These are phyloP conservation scores for Cyberlindnera subsufficiens DNA, from an alignment of 805 yeast genomes.

Conservation along the genomic window DNA sequence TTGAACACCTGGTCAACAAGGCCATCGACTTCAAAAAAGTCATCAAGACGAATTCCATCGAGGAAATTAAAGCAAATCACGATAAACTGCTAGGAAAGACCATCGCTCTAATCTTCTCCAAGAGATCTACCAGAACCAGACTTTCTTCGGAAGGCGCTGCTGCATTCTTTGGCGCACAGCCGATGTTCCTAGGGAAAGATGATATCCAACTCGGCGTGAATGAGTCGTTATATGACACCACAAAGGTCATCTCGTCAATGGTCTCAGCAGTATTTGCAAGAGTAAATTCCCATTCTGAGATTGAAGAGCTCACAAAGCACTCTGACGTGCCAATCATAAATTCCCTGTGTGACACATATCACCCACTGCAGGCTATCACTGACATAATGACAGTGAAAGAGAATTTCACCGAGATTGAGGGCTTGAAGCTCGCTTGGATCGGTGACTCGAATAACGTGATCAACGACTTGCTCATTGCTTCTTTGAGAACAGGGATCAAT, in stretches of 20 bases:
- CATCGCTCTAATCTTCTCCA: slow-evolving; percentile 77
- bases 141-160: slow-evolving; percentile 94
- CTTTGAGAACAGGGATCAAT: slow-evolving; percentile 75
- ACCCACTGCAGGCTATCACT: slow-evolving; percentile 93
- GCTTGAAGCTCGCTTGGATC: slow-evolving; percentile 84
- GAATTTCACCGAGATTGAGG: slow-evolving; percentile 50
- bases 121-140: slow-evolving; percentile 94
- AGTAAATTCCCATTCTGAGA: slow-evolving; percentile 80
- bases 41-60: slow-evolving; percentile 48
- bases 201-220: slow-evolving; percentile 96
- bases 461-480: slow-evolving; percentile 87
- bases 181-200: slow-evolving; percentile 94
- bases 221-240: slow-evolving; percentile 84
- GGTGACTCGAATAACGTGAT: slow-evolving; percentile 97
- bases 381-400: slow-evolving; percentile 86
- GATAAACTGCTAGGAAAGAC: slow-evolving; percentile 70
- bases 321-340: slow-evolving; percentile 90
- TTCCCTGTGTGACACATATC: slow-evolving; percentile 87
- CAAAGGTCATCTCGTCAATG: slow-evolving; percentile 90
- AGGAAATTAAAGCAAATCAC: slow-evolving; percentile 30
- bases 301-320: slow-evolving; percentile 67
- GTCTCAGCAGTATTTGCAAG: slow-evolving; percentile 97
- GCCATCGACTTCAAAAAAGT: slow-evolving; percentile 64
- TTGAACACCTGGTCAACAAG: slow-evolving; percentile 61
- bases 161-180: slow-evolving; percentile 87